Evolutionary conservation across 1,139 yeast genomes (phyloP).

Genomic region (Debaryomyces coudertii): DNA sequence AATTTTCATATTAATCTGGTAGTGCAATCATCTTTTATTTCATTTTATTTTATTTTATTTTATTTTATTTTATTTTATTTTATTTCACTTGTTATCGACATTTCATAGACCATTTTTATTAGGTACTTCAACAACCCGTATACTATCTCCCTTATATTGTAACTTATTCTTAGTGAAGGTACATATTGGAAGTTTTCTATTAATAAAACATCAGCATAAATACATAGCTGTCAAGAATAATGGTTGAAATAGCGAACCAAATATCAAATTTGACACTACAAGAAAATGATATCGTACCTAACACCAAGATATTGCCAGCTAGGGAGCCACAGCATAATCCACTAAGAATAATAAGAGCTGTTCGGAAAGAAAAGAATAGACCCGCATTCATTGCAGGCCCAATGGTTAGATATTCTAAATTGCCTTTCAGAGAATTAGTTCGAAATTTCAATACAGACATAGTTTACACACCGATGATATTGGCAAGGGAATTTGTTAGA

Average conservation of each 20-base stretch:
- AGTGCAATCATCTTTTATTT: not conserved
- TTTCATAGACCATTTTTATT: not conserved
- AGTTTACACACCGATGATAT: constrained; percentile 93
- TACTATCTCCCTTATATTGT: no score
- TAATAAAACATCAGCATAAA: not conserved
- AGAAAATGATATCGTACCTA: constrained; percentile 10
- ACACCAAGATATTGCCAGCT: constrained; percentile 11
- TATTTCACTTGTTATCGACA: not conserved
- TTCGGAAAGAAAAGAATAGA: constrained; percentile 38
- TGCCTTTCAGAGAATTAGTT: constrained; percentile 84
- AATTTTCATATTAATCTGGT: not conserved
- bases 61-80: not conserved
- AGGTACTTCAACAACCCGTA: no score
- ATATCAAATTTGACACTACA: constrained; percentile 4
- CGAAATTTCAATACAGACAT: constrained; percentile 78
- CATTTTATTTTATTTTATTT: not conserved
- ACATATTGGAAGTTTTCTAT: not conserved
- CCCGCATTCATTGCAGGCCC: constrained; percentile 90
- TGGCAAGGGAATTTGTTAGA: constrained; percentile 92
- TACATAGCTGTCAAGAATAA: not conserved
- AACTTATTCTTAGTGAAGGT: no score
- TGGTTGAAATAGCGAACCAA: constrained; percentile 5
- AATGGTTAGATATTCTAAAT: constrained; percentile 94
- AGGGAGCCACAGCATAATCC: constrained; percentile 60
- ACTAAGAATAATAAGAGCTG: constrained; percentile 48